Conservation (phyloP, 139 green algal species). For the Penium margaritaceum region DNA sequence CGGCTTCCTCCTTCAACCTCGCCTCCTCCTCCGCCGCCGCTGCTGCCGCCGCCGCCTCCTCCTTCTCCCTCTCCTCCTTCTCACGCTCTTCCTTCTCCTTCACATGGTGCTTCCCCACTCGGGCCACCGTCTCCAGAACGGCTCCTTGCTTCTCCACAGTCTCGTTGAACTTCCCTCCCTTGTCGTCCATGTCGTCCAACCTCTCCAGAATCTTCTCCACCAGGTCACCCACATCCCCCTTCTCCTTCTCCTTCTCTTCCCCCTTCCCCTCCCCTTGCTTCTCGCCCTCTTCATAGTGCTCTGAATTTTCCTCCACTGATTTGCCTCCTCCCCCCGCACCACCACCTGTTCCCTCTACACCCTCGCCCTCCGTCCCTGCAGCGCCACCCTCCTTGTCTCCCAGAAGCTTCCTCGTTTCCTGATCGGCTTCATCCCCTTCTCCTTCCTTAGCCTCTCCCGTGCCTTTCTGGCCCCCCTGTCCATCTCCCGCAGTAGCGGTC, state of each 20-base stretch:
- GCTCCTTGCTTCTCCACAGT: conserved; percentile 39
- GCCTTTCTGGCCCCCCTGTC: neutral
- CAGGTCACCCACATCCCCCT: conserved; percentile 17
- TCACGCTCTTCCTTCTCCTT: conserved; percentile 7
- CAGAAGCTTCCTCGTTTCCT: neutral
- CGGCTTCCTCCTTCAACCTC: conserved; percentile 22
- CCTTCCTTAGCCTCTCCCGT: neutral
- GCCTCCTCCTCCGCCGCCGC: neutral
- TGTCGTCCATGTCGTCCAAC: conserved; percentile 27
- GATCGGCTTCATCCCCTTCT: too few species aligned
- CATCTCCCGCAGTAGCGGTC: too few species aligned
- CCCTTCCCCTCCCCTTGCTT: neutral
- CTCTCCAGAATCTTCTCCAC: conserved; percentile 19
- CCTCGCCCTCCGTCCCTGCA: neutral
- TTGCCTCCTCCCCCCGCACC: too few species aligned
- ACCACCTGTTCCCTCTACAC: too few species aligned
- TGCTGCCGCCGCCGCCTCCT: neutral
- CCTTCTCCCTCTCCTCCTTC: conserved; percentile 14
- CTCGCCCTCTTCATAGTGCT: neutral
- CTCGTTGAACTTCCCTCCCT: conserved; percentile 40
- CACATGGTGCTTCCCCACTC: conserved; percentile 39
- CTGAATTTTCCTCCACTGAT: neutral
- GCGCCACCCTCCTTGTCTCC: neutral
- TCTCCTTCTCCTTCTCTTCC: neutral
- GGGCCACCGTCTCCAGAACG: conserved; percentile 28